These are phyloP conservation scores for Entomortierella lignicola DNA, from an alignment of 192 early-diverging fungal species.

Conservation along the genomic window DNA sequence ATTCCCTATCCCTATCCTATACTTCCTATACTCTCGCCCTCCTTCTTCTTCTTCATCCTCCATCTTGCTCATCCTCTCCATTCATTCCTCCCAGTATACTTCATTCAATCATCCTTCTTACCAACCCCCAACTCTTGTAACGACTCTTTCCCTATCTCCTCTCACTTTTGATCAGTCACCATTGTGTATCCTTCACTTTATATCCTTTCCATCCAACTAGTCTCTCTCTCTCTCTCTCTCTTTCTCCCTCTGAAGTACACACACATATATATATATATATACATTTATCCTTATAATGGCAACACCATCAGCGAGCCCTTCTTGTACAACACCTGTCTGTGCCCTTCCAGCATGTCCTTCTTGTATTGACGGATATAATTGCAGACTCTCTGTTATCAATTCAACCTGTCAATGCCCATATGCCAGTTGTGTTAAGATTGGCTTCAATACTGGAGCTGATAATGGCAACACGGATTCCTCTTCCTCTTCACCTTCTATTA, in stretches of 20 bases:
- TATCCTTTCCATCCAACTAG: too few species aligned
- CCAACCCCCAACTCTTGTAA: neutral
- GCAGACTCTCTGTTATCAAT: constrained; percentile 13
- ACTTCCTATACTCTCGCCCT: neutral
- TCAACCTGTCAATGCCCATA: constrained; percentile 19
- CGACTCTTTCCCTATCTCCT: too few species aligned
- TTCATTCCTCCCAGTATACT: neutral
- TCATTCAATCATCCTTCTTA: neutral
- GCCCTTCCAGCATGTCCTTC: constrained; percentile 11
- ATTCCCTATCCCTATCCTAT: neutral
- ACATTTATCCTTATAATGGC: neutral
- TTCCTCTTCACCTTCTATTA: constrained; percentile 1
- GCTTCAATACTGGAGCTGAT: constrained; percentile 17
- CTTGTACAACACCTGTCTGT: constrained; percentile 1
- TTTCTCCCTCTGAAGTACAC: too few species aligned
- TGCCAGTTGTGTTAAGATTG: constrained; percentile 21
- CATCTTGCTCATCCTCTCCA: neutral
- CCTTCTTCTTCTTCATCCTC: neutral
- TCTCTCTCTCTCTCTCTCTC: too few species aligned
- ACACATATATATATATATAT: too few species aligned
- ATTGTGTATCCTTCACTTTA: too few species aligned
- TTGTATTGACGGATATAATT: constrained; percentile 18
- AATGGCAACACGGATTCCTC: neutral
- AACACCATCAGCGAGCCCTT: neutral
- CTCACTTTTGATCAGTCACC: too few species aligned